Base-by-base conservation (phyloP, 139 green algal genomes). In the Spirogloea muscicola region DNA sequence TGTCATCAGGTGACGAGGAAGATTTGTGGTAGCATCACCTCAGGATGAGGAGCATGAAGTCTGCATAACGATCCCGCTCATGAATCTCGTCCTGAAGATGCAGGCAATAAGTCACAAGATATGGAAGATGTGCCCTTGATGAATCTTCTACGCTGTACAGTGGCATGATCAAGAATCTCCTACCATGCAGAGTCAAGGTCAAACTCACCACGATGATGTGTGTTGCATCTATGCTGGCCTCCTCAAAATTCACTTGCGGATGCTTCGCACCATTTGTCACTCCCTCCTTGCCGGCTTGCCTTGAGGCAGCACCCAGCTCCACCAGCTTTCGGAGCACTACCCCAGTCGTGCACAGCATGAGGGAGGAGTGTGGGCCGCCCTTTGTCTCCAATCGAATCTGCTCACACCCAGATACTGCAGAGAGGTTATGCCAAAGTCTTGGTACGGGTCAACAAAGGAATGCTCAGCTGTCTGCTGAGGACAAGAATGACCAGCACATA, bases 41-140 rank as follows among this genome's bases (percentile, higher is more conserved):
- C 2, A 80, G 60, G 29, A 80, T 73, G 59, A 93, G 89, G 39
- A 93, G 84, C 44, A 93, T 80, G 77, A 93, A 93, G 81, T 93
- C 89, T 4, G 68, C 75, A 5, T 66, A 82, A 16, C 31, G 18
- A 21, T 81, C 73, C 46, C 90, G 84, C 74, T 95, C 90, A 68
- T 95, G 90, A 2, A 93, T 86, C 80, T 95, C 89, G 58, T 93
- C 89, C 65, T 74, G 65, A 3, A n/a, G n/a, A n/a, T n/a, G n/a
- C n/a, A n/a, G n/a, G n/a, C n/a, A n/a, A n/a, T n/a, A n/a, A n/a
- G n/a, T n/a, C n/a, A n/a, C n/a, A n/a, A n/a, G n/a, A n/a, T n/a
- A n/a, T n/a, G n/a, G n/a, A n/a, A n/a, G n/a, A n/a, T n/a, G n/a
- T n/a, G n/a, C n/a, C n/a, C n/a, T n/a, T n/a, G n/a, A n/a, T n/a